Conservation (phyloP, 2,329 filamentous ascomycete genomes). For the Fusarium sulawesiense region DNA sequence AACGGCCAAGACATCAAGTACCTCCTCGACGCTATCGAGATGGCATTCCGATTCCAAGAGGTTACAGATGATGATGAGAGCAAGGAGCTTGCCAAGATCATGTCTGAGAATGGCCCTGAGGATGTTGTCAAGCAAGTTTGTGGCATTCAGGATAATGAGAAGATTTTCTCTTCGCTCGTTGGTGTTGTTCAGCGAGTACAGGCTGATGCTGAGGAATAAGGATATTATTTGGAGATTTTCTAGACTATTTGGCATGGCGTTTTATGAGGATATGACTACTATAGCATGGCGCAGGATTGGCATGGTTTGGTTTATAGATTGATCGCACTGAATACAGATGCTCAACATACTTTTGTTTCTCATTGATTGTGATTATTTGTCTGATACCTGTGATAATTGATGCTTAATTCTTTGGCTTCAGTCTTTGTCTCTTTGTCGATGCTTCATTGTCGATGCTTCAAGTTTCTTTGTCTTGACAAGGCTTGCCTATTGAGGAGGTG, state of each 20-base stretch:
- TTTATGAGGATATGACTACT: constrained; percentile 43
- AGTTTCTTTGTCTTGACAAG: background rate
- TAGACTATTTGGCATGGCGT: constrained; percentile 43
- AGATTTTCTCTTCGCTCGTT: constrained; percentile 80
- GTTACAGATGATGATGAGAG: constrained; percentile 93
- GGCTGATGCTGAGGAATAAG: constrained; percentile 64
- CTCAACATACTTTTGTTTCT: constrained; percentile 3
- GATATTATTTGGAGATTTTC: too few relatives aligned
- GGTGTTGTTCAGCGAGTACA: constrained; percentile 88
- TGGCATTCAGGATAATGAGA: constrained; percentile 80
- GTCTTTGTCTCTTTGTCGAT: too few relatives aligned
- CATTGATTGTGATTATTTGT: too few relatives aligned
- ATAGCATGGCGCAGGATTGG: constrained; percentile 45
- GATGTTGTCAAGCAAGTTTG: constrained; percentile 84
- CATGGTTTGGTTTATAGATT: constrained; percentile 36
- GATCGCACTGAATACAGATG: constrained; percentile 36
- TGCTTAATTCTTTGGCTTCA: too few relatives aligned
- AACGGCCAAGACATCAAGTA: constrained; percentile 76
- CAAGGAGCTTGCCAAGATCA: constrained; percentile 83
- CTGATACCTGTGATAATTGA: too few relatives aligned
- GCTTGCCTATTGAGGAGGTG: background rate
- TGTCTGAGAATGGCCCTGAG: constrained; percentile 77
- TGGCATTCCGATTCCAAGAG: constrained; percentile 95
- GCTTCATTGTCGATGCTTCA: too few relatives aligned
- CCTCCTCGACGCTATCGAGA: constrained; percentile 86